Evolutionary conservation across 192 early-diverging fungal species (phyloP).

Genomic region (Coemansia sp.): DNA sequence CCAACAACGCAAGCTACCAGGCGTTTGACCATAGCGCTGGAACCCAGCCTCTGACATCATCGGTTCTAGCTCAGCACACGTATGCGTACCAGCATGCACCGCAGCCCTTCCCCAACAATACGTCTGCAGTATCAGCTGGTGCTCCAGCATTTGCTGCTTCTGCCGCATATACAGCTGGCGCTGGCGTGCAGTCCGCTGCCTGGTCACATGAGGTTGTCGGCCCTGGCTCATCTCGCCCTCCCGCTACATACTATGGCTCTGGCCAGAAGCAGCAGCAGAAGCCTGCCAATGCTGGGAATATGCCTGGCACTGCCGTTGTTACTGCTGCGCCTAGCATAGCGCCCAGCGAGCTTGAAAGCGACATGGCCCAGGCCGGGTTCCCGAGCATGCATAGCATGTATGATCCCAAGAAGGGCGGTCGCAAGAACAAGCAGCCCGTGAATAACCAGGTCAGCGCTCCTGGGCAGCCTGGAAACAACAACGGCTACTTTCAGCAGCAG

Average conservation of each 20-base stretch:
- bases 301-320: neutral
- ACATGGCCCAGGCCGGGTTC: slow-evolving; percentile 17
- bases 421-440: slow-evolving; percentile 3
- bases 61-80: slow-evolving; percentile 21
- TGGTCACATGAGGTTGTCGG: slow-evolving; percentile 11
- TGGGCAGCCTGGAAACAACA: slow-evolving; percentile 1
- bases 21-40: slow-evolving; percentile 32
- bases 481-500: neutral
- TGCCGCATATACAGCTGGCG: slow-evolving; percentile 6
- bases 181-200: slow-evolving; percentile 8
- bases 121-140: slow-evolving; percentile 8
- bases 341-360: slow-evolving; percentile 10
- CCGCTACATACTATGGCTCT: slow-evolving; percentile 5
- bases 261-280: slow-evolving; percentile 1
- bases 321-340: slow-evolving; percentile 1
- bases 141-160: slow-evolving; percentile 4
- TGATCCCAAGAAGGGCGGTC: slow-evolving; percentile 6
- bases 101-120: neutral
- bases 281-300: neutral
- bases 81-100: slow-evolving; percentile 8
- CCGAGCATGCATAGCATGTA: slow-evolving; percentile 21
- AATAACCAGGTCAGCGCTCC: neutral
- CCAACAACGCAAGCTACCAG: slow-evolving; percentile 17
- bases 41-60: slow-evolving; percentile 29
- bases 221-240: neutral